Evolutionary conservation across 192 early-diverging fungal genomes (phyloP).

Genomic region (Coemansia sp.): DNA sequence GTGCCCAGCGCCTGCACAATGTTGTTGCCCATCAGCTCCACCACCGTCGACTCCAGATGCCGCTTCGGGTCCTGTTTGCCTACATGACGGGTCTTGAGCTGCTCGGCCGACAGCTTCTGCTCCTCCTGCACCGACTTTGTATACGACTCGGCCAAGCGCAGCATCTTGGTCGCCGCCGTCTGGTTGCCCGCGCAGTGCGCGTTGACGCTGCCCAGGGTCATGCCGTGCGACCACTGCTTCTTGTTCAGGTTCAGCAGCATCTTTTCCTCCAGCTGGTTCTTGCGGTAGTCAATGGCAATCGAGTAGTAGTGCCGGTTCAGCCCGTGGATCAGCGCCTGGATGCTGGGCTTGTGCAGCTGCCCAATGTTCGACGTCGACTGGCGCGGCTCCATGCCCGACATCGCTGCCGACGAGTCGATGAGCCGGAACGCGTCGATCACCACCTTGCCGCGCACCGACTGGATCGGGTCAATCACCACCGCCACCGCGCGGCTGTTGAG

Average conservation of each 20-base stretch:
- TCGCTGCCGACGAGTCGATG: constrained; percentile 82
- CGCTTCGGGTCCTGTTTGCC: constrained; percentile 99
- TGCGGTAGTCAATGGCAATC: constrained; percentile 98
- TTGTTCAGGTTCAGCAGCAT: constrained; percentile 99
- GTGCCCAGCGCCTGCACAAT: constrained; percentile 94
- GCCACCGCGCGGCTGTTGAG: constrained; percentile 93
- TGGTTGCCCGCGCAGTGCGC: constrained; percentile 82
- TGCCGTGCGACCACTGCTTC: constrained; percentile 97
- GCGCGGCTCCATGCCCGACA: constrained; percentile 88
- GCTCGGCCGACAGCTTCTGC: constrained; percentile 83
- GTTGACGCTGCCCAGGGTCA: constrained; percentile 77
- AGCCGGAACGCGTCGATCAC: constrained; percentile 99
- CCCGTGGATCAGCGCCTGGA: constrained; percentile 97
- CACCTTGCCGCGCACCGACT: constrained; percentile 99
- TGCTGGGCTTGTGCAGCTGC: constrained; percentile 94
- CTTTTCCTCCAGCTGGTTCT: constrained; percentile 99
- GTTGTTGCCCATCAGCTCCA: constrained; percentile 89
- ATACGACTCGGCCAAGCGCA: constrained; percentile 84
- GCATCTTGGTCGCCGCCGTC: constrained; percentile 82
- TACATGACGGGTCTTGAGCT: constrained; percentile 98
- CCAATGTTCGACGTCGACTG: constrained; percentile 99
- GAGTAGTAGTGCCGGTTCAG: constrained; percentile 99
- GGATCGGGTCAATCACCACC: constrained; percentile 98
- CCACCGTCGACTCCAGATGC: constrained; percentile 92
- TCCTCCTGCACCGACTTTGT: constrained; percentile 99